Base-by-base conservation (phyloP, 352 stramenopile genomes). In the Hyaloperonospora arabidopsidis region DNA sequence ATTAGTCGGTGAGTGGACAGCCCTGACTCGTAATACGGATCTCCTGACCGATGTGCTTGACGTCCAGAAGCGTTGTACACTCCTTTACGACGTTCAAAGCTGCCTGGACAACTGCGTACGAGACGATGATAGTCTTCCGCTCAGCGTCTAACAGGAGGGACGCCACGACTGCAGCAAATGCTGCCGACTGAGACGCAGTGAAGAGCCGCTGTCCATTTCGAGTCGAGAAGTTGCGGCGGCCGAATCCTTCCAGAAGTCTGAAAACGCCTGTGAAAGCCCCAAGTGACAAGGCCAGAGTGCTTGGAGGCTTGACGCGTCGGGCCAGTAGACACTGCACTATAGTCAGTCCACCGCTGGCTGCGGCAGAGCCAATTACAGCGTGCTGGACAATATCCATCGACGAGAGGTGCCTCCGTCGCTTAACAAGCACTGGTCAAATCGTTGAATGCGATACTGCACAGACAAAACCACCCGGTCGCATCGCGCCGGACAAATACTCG, bases 261-360 rank as follows among this genome's bases (percentile, higher is more conserved):
- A 86, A 88, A 8, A 54, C 39, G 74, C 78, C 74, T 13, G 86
- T 70, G 43, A 87, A 84, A 48, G 65, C 69, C 7, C 70, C 69
- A 23, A 87, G 56, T 0, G 74, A 64, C 29, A 85, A 47, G 17
- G 75, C 76, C 11, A 88, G 54, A 1, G 73, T 70, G 40, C 68
- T 78, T 7, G 78, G 75, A 3, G 57, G 34, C 45, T 58, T 51
- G 3, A 84, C 28, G 29, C 56, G 43, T 25, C 75, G 67, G 46
- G 75, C 67, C 3, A 86, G 40, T 38, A 86, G 25, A 43, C 36
- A 63, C 47, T 86, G 75, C 23, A 59, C 43, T 0, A 59, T 48
- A 10, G 76, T 56, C 35, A 80, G 18, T 0, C 67, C 66, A 14
- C 74, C 75, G 17, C 58, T 61, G 0, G 57, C 43, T 17, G 70